Base-by-base conservation (phyloP, 495 filamentous ascomycete genomes). In the Trichoderma gamsii region DNA sequence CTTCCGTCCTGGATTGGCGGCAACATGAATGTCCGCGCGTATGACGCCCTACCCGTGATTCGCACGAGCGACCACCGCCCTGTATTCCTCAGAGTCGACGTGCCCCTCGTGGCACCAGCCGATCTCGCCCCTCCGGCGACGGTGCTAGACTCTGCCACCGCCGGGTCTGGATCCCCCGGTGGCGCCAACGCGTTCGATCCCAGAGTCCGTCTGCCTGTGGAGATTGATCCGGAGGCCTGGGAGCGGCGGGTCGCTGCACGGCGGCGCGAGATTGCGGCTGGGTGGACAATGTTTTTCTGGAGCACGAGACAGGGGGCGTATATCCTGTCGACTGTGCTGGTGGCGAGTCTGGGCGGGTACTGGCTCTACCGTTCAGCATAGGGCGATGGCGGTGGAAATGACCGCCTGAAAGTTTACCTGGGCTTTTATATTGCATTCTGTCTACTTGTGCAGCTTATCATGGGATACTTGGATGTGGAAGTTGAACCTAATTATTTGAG, bases 11-110 rank as follows among this genome's bases (percentile, higher is more conserved):
- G 85, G 80, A 69, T 82, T 46, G 71, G 71, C 63, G 75, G 49
- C 56, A 71, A 69, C 70, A 84, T 88, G 63, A 77, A 76, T 27
- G 75, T 88, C 1, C 72, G 80, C 15, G 81, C 78, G 43, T 99
- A 99, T 71, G 81, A 86, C 59, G 86, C 90, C 8, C 79, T 97
- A 9, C 92, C 92, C 1, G 74, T 92, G 0, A 84, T 95, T 66
- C 80, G 82, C 18, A 89, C 90, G 18, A 92, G 89, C 41, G 95
- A 99, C 76, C 95, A 99, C 72, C 86, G 90, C 16, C 84, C 93
- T 4, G 93, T 97, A 0, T 89, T 87, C 13, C 81, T 94, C 16
- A 81, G 87, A 4, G 78, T 88, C 12, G 73, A 78, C 5, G 80
- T 96, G 16, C 88, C 90, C 1, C 71, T 88, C 2, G 65, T 82